Evolutionary conservation across 805 yeast species (phyloP), one percentile per base, ranked within the genome.

Genomic region (Osmozyma mogii): DNA sequence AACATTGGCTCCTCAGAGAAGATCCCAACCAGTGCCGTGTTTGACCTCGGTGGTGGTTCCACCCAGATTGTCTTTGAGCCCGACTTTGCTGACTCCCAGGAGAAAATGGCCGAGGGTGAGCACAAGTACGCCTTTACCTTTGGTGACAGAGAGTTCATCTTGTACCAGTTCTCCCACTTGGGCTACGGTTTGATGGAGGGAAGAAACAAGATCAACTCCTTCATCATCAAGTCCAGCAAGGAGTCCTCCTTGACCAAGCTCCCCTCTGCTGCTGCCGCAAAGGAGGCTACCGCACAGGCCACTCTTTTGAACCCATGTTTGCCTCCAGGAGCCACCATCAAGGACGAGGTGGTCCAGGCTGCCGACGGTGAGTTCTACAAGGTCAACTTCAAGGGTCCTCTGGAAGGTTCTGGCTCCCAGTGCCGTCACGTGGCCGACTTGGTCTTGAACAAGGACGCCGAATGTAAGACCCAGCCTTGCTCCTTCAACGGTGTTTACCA

Each of bases 61-160:
- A 92, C 99, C 9, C 98, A 94, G 62, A 87, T 92, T 61, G 99
- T 92, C 5, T 92, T 92, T 56, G 97, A 92, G 65, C 99, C 99
- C 14, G 70, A 70, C n/a, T 76, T 77, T 50, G 49, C 54, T 18
- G 56, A 64, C 30, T 64, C 72, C 25, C 67, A 68, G 27, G 80
- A 78, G 45, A 52, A 64, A 40, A 72, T 89, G 81, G 60, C 70
- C 27, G 87, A 78, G 9, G 95, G 96, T 35, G 96, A 88, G 50
- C 94, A 85, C 61, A 83, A 84, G 56, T 87, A 78, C 52, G 72
- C 72, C 38, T 68, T 87, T 43, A 56, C 68, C 14, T 92, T 89
- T 56, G 97, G 96, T 36, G 81, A 80, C 34, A 68, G 84, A 40
- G 71, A 79, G 29, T 92, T 84, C 53, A 67, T 70, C 9, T 70